Evolutionary conservation across 2,329 filamentous ascomycete genomes (phyloP).

Genomic region (Paecilomyces sp.): DNA sequence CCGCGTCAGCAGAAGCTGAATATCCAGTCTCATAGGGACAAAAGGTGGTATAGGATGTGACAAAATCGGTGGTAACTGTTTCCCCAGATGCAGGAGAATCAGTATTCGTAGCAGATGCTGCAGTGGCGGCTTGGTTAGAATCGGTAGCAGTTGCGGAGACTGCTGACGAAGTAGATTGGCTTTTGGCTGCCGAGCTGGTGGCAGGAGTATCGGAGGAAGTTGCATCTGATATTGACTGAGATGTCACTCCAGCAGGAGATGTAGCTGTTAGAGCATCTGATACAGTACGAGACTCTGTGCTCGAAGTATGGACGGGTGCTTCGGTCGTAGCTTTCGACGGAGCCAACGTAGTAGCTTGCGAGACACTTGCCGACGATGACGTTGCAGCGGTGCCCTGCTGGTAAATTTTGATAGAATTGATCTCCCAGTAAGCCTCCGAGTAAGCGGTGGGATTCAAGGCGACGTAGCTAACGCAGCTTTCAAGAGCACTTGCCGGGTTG

Average conservation of each 20-base stretch:
- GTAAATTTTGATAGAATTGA: constrained; percentile 65
- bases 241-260: not conserved
- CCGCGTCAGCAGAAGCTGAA: not conserved
- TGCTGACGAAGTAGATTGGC: constrained; percentile 1
- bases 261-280: not conserved
- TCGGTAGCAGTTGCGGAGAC: not conserved
- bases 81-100: not conserved
- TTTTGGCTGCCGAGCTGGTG: not conserved
- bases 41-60: constrained; percentile 20
- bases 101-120: not conserved
- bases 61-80: constrained; percentile 13
- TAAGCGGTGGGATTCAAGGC: constrained; percentile 62
- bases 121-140: not conserved
- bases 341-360: not conserved
- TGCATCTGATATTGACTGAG: not conserved
- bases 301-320: not conserved
- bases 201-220: not conserved
- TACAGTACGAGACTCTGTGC: not conserved
- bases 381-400: constrained; percentile 6
- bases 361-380: not conserved
- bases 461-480: constrained; percentile 64
- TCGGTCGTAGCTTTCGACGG: not conserved
- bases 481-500: constrained; percentile 55
- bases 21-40: constrained; percentile 9
- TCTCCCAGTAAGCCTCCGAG: constrained; percentile 66